A percentile compares a stretch with the other conserved stretches of the same genome.
These are phyloP conservation scores for Wickerhamomyces mucosus DNA, from an alignment of 805 yeast genomes.

Conservation along the genomic window DNA sequence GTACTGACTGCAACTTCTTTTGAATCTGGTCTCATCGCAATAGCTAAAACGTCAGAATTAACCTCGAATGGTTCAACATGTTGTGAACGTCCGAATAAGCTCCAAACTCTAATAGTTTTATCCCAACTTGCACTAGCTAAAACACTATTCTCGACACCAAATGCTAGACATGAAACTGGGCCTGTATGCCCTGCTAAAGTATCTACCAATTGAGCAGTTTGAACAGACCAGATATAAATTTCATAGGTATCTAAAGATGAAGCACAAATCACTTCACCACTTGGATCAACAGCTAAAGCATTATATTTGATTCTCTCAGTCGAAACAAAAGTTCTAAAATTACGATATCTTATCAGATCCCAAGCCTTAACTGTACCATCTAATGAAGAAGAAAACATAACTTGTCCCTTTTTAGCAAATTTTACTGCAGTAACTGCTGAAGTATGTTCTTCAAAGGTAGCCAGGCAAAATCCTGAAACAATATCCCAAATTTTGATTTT, in stretches of 20 bases:
- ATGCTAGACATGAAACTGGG: conserved; percentile 81
- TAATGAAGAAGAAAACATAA: conserved; percentile 79
- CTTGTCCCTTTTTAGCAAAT: conserved; percentile 86
- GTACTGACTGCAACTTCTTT: conserved; percentile 83
- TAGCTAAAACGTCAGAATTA: conserved; percentile 70
- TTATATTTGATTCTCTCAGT: conserved; percentile 81
- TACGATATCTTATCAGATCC: conserved; percentile 89
- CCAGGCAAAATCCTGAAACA: conserved; percentile 82
- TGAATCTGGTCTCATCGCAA: conserved; percentile 89
- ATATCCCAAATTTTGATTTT: conserved; percentile 96
- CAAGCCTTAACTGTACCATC: conserved; percentile 98
- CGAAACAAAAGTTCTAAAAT: conserved; percentile 91
- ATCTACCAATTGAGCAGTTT: conserved; percentile 86
- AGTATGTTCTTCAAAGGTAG: conserved; percentile 85
- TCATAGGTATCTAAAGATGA: conserved; percentile 87
- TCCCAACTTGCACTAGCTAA: conserved; percentile 96
- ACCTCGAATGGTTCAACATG: conserved; percentile 87
- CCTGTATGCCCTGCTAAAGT: conserved; percentile 90
- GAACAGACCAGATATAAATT: conserved; percentile 95
- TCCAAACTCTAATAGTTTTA: conserved; percentile 89
- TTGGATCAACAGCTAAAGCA: conserved; percentile 88
- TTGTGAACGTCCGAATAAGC: conserved; percentile 77
- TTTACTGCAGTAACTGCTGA: conserved; percentile 82
- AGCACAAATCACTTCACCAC: conserved; percentile 95
- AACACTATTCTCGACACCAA: conserved; percentile 67